Conservation (phyloP, 768 basidiomycete genomes). For the Termitomyces sp. region DNA sequence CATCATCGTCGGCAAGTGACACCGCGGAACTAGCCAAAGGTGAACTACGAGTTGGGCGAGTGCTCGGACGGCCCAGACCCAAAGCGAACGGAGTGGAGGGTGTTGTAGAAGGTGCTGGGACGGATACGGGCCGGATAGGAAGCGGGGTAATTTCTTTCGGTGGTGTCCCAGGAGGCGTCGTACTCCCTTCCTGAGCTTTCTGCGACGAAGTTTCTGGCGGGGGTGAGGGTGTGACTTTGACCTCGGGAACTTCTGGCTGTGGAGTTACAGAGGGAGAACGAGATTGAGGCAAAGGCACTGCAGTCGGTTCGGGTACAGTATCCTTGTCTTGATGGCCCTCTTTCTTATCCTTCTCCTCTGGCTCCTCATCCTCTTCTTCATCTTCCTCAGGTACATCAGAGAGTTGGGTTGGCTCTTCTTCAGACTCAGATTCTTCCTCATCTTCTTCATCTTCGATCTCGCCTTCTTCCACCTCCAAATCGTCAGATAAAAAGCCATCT, state of each 20-base stretch:
- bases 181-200: constrained; percentile 37
- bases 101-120: constrained; percentile 27
- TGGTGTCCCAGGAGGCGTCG: constrained; percentile 67
- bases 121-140: constrained; percentile 18
- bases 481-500: constrained; percentile 14
- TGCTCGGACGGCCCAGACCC: constrained; percentile 51
- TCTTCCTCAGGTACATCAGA: constrained; percentile 14
- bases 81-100: constrained; percentile 39
- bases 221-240: constrained; percentile 32
- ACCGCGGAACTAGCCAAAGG: constrained; percentile 58
- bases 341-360: constrained; percentile 2
- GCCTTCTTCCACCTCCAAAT: constrained; percentile 6
- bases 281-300: constrained; percentile 33
- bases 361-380: constrained; percentile 6
- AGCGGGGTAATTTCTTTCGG: constrained; percentile 36
- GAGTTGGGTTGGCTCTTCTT: constrained; percentile 10
- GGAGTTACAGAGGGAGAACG: constrained; percentile 59
- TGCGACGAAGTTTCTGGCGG: constrained; percentile 21
- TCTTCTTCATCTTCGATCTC: constrained; percentile 17
- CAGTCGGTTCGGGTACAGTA: constrained; percentile 25
- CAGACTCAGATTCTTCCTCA: constrained; percentile 12
- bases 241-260: constrained; percentile 42
- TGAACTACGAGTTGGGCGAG: constrained; percentile 71
- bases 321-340: constrained; percentile 14
- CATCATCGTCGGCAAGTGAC: constrained; percentile 35